phyloP scores from a whole-genome alignment of 1,284 basidiomycete genomes.

The Heterobasidion occidentale region DNA sequence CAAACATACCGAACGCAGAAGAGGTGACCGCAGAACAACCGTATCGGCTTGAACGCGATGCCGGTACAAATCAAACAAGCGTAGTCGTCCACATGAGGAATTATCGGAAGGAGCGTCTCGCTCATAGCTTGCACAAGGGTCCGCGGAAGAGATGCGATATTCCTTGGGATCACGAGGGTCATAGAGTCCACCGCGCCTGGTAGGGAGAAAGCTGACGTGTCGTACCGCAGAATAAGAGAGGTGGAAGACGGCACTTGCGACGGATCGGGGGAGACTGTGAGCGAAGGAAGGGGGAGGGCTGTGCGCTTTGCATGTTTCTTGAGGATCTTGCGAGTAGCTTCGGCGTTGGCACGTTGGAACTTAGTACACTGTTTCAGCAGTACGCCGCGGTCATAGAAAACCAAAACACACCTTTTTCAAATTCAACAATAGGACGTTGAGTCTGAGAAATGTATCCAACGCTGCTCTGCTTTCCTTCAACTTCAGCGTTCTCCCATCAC shows the following conservation, averaged over 20 bases:
- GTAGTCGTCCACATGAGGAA: constrained; percentile 80
- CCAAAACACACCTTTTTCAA: constrained; percentile 61
- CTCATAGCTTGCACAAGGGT: constrained; percentile 83
- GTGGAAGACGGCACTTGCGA: constrained; percentile 8
- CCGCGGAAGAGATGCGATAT: constrained; percentile 56
- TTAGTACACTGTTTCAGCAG: constrained; percentile 28
- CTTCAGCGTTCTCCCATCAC: constrained; percentile 51
- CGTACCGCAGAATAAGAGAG: neutral
- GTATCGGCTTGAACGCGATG: constrained; percentile 85
- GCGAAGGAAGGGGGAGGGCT: constrained; percentile 43
- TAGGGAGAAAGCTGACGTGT: neutral
- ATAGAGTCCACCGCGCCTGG: constrained; percentile 2
- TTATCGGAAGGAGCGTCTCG: constrained; percentile 76
- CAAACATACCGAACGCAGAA: constrained; percentile 71
- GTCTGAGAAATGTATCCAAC: constrained; percentile 71
- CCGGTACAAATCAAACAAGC: constrained; percentile 72
- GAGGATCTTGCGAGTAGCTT: constrained; percentile 85
- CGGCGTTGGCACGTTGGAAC: constrained; percentile 77
- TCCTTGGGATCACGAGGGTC: constrained; percentile 15
- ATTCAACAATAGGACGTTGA: constrained; percentile 81
- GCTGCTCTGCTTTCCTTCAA: constrained; percentile 58
- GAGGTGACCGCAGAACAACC: constrained; percentile 80
- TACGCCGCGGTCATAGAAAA: neutral
- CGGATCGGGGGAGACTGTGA: constrained; percentile 7
- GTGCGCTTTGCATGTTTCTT: constrained; percentile 95